A percentile compares a stretch with the other conserved stretches of the same genome.
Evolutionary conservation across 2,329 filamentous ascomycete species (phyloP).

Genomic region (Arthrobotrys entomopaga): DNA sequence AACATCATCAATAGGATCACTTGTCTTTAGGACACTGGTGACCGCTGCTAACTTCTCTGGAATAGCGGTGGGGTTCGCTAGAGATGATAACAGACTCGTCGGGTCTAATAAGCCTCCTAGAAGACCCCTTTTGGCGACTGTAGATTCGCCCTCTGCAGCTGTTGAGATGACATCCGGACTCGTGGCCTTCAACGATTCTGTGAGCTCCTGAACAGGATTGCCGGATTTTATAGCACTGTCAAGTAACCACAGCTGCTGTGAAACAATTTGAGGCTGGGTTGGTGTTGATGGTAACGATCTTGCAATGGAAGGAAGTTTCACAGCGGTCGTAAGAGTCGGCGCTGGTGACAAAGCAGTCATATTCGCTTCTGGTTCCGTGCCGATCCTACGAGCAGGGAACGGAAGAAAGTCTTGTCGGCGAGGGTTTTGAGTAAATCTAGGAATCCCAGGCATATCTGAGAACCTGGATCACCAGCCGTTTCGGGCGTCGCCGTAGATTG

Average conservation of each 20-base stretch:
- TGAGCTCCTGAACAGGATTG: conserved; percentile 25
- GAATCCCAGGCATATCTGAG: conserved; percentile 34
- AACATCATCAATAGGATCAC: conserved; percentile 24
- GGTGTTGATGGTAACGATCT: not conserved
- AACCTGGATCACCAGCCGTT: not conserved
- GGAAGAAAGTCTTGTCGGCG: conserved; percentile 23
- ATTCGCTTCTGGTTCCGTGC: not conserved
- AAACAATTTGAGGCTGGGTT: conserved; percentile 19
- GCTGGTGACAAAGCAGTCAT: conserved; percentile 16
- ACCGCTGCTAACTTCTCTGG: conserved; percentile 40
- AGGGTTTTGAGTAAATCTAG: conserved; percentile 17
- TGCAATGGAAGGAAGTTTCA: conserved; percentile 39
- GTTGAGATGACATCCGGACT: not conserved
- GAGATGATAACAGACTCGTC: not conserved
- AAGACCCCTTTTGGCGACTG: conserved; percentile 22
- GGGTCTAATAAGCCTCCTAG: conserved; percentile 19
- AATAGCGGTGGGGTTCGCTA: conserved; percentile 26
- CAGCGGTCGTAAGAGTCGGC: conserved; percentile 8
- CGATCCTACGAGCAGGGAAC: conserved; percentile 6
- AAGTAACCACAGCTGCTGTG: conserved; percentile 29
- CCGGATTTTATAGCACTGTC: conserved; percentile 24
- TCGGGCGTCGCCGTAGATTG: too few relatives aligned
- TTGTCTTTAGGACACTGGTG: conserved; percentile 35
- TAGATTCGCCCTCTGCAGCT: not conserved
- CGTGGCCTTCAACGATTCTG: conserved; percentile 13